phyloP scores from a whole-genome alignment of 441 rosid genomes.

The Macaranga tanarius region DNA sequence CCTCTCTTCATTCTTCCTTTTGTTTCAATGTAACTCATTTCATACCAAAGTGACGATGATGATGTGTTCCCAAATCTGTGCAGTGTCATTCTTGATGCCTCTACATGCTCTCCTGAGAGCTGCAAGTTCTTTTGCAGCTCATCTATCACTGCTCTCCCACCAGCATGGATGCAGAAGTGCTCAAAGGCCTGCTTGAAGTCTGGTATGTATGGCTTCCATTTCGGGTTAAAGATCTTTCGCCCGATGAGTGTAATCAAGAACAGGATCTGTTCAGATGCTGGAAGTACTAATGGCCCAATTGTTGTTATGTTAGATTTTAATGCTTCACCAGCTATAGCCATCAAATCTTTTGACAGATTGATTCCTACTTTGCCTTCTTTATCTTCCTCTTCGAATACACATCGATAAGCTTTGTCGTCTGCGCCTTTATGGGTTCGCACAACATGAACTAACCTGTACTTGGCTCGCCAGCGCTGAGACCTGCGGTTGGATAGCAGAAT shows the following conservation, averaged over 20 bases:
- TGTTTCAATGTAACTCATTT: constrained; percentile 70
- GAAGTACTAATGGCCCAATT: constrained; percentile 83
- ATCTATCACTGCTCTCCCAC: constrained; percentile 91
- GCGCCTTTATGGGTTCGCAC: constrained; percentile 89
- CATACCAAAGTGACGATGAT: constrained; percentile 92
- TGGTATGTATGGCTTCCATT: constrained; percentile 90
- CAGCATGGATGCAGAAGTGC: constrained; percentile 96
- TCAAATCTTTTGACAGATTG: constrained; percentile 73
- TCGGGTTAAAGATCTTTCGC: constrained; percentile 73
- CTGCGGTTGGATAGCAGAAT: constrained; percentile 71
- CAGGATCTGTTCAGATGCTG: constrained; percentile 84
- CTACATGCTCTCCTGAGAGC: constrained; percentile 78
- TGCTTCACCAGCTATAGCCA: constrained; percentile 97
- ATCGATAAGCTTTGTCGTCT: constrained; percentile 73
- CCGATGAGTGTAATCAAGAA: constrained; percentile 77
- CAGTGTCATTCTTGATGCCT: constrained; percentile 88
- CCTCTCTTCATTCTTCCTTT: constrained; percentile 89
- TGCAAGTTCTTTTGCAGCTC: constrained; percentile 86
- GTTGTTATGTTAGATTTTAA: constrained; percentile 89
- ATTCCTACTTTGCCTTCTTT: constrained; percentile 79
- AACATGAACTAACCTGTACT: constrained; percentile 73
- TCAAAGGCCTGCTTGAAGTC: constrained; percentile 95
- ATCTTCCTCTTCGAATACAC: constrained; percentile 84
- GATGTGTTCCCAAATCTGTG: constrained; percentile 93
- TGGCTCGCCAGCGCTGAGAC: constrained; percentile 62